phyloP scores from a whole-genome alignment of 202 grass and related monocot genomes.

The Hordeum pubiflorum region DNA sequence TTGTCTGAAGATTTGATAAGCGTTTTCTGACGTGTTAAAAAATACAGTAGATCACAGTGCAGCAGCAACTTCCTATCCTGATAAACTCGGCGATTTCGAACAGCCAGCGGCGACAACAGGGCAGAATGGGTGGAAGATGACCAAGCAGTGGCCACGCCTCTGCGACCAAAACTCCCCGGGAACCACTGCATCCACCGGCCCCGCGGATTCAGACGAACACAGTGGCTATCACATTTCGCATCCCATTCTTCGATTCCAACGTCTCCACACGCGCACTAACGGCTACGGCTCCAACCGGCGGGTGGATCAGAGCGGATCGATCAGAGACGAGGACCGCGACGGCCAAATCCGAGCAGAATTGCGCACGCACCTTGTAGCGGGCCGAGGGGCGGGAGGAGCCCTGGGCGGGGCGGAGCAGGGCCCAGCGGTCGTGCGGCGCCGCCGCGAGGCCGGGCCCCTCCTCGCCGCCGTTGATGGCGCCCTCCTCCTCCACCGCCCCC shows the following conservation, averaged over 20 bases:
- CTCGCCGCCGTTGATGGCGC: conserved; percentile 15
- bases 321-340: not conserved
- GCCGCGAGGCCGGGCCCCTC: conserved; percentile 31
- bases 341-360: not conserved
- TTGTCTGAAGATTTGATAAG: too few species aligned
- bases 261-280: not conserved
- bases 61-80: not conserved
- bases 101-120: not conserved
- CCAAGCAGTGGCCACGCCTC: not conserved
- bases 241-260: not conserved
- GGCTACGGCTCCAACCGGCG: not conserved
- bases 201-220: not conserved
- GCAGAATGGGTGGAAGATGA: not conserved
- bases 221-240: not conserved
- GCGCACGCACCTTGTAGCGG: conserved; percentile 38
- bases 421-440: conserved; percentile 40
- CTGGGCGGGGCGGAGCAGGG: conserved; percentile 16
- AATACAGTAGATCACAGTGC: too few species aligned
- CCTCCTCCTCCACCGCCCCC: conserved; percentile 10
- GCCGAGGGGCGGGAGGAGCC: conserved; percentile 30
- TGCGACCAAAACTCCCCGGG: not conserved
- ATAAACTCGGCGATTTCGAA: not conserved
- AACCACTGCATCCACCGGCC: not conserved
- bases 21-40: not conserved
- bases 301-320: not conserved